Base-by-base conservation (phyloP, 371 early-diverging fungal species). In the Mucor circinelloides region DNA sequence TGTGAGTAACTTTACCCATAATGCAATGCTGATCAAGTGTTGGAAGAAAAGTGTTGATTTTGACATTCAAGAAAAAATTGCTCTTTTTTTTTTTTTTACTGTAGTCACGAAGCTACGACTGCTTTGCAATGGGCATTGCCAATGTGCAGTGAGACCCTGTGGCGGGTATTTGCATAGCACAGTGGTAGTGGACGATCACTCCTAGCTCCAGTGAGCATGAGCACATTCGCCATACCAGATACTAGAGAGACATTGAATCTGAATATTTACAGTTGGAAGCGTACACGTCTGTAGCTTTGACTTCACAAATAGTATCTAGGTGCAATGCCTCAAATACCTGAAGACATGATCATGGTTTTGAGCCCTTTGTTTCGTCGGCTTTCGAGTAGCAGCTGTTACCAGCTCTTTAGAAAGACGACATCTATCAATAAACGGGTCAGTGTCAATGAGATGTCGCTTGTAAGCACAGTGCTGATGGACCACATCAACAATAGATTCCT, bases 1-100 rank as follows among this genome's bases (percentile, higher is more conserved):
- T 75, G 32, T 64, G 62, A 23, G 72, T 54, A n/a, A 52, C 56
- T 60, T 72, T 77, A 48, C 78, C 78, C 78, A 77, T 77, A n/a
- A 10, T 48, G 38, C 4, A 42, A 21, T 57, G 19, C 40, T 48
- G 32, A 59, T 15, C 17, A 12, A 32, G 31, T 28, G 21, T n/a
- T 56, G 30, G 56, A 31, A 31, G n/a, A 56, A 31, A n/a, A n/a
- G 56, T 28, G 13, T 32, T n/a, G 56, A 28, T 56, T 56, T 56
- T 56, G 56, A 56, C 32, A 19, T 56, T 7, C 32, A 31, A 30
- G 30, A 19, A 63, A 25, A 21, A 48, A 36, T 31, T 46, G 27
- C 28, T 25, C 55, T n/a, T 48, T 6, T 56, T 64, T 57, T 57
- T 57, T 64, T 46, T 57, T 30, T 65, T n/a, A n/a, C 32, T 56